Evolutionary conservation across 306 rosid genomes (phyloP).

Genomic region (Morella rubra): DNA sequence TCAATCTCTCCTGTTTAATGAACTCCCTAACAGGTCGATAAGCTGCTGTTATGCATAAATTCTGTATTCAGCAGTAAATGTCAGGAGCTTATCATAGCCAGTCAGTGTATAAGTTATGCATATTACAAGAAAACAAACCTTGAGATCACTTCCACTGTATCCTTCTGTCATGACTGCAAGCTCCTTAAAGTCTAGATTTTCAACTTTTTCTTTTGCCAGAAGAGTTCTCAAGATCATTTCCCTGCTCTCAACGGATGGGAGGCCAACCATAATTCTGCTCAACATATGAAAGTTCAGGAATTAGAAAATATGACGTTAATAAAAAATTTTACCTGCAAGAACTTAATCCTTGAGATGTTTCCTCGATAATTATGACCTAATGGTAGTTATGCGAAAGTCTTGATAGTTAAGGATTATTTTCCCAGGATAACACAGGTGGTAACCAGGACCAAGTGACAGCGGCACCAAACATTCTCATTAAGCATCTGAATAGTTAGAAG

Average conservation of each 20-base stretch:
- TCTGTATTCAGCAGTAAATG: conserved; percentile 53
- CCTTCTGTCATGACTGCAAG: conserved; percentile 83
- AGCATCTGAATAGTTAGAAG: background rate
- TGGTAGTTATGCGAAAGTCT: background rate
- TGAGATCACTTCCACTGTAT: conserved; percentile 90
- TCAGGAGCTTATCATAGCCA: conserved; percentile 20
- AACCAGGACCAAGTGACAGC: background rate
- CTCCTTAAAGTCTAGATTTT: conserved; percentile 68
- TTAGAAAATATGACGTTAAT: conserved; percentile 20
- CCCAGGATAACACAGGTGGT: background rate
- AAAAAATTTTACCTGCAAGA: background rate
- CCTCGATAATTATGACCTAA: background rate
- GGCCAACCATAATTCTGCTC: conserved; percentile 77
- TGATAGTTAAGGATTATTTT: background rate
- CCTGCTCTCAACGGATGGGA: conserved; percentile 71
- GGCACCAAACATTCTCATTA: background rate
- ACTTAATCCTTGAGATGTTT: conserved; percentile 5
- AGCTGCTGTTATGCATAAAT: conserved; percentile 88
- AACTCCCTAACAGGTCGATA: conserved; percentile 93
- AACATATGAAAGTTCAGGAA: conserved; percentile 10
- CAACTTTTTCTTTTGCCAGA: conserved; percentile 59
- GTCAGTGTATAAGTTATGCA: conserved; percentile 1
- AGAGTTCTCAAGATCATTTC: conserved; percentile 77
- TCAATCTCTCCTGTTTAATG: conserved; percentile 70
- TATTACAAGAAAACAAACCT: conserved; percentile 47